phyloP scores from a whole-genome alignment of 441 rosid species.

The Pelargonium fulgidum region DNA sequence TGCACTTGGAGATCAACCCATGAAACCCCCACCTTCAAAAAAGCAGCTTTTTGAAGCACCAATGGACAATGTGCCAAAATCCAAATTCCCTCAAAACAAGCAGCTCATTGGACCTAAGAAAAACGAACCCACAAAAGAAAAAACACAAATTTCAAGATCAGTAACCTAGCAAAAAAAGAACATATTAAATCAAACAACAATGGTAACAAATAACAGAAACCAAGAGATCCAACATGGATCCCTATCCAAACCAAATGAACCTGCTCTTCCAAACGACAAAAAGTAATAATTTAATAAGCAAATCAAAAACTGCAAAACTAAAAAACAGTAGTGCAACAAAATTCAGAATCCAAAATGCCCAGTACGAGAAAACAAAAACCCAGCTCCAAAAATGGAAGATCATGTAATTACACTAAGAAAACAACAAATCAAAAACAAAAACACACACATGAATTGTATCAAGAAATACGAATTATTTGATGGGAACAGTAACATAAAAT shows the following conservation, averaged over 20 bases:
- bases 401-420: conserved; percentile 33
- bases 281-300: conserved; percentile 20
- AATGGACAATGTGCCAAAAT: conserved; percentile 30
- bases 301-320: conserved; percentile 3
- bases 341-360: conserved; percentile 23
- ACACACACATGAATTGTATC: neutral
- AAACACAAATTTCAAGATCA: conserved; percentile 55
- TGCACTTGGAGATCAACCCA: conserved; percentile 57
- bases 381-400: conserved; percentile 38
- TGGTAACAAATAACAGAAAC: conserved; percentile 30
- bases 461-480: neutral
- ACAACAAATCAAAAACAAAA: neutral
- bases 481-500: neutral
- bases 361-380: conserved; percentile 22
- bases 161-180: conserved; percentile 17
- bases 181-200: conserved; percentile 23
- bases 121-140: conserved; percentile 16
- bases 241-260: conserved; percentile 70
- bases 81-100: conserved; percentile 47
- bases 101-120: conserved; percentile 31
- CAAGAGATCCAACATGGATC: conserved; percentile 76
- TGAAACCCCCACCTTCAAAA: conserved; percentile 39
- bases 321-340: conserved; percentile 27
- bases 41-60: conserved; percentile 12
- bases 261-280: conserved; percentile 25